These are phyloP conservation scores for Leptodontidium sp. DNA, from an alignment of 2,329 filamentous ascomycete species.

Conservation along the genomic window DNA sequence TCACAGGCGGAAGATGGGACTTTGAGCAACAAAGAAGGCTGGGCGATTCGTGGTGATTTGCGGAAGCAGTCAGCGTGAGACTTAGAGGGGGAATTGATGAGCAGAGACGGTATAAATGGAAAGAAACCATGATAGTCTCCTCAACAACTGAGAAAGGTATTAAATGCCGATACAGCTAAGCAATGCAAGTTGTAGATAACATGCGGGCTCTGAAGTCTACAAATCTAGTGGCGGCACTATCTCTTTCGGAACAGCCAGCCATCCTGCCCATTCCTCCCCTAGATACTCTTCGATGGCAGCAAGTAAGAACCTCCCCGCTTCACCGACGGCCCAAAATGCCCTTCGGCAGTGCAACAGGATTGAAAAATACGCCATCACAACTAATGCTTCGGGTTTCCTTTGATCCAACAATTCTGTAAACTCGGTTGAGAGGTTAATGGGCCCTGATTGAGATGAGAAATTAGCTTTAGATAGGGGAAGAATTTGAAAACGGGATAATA, in stretches of 20 bases:
- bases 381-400: conserved; percentile 47
- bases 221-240: conserved; percentile 4
- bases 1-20: background rate
- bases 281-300: conserved; percentile 36
- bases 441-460: conserved; percentile 36
- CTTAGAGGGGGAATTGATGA: too few species aligned
- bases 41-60: too few species aligned
- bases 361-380: conserved; percentile 50
- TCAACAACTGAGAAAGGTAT: too few species aligned
- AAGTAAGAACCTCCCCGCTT: conserved; percentile 39
- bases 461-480: background rate
- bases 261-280: conserved; percentile 31
- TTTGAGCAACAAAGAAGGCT: background rate
- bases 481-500: background rate
- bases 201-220: background rate
- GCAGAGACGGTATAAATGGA: too few species aligned
- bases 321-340: conserved; percentile 41
- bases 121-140: too few species aligned
- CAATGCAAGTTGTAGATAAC: background rate
- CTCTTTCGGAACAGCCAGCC: conserved; percentile 17
- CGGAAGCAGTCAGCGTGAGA: too few species aligned
- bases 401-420: conserved; percentile 46
- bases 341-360: conserved; percentile 45
- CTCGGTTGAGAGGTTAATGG: conserved; percentile 46
- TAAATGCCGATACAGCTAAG: too few species aligned